Base-by-base conservation (phyloP, 2,329 filamentous ascomycete species). In the Davidsoniella neocaledoniae region DNA sequence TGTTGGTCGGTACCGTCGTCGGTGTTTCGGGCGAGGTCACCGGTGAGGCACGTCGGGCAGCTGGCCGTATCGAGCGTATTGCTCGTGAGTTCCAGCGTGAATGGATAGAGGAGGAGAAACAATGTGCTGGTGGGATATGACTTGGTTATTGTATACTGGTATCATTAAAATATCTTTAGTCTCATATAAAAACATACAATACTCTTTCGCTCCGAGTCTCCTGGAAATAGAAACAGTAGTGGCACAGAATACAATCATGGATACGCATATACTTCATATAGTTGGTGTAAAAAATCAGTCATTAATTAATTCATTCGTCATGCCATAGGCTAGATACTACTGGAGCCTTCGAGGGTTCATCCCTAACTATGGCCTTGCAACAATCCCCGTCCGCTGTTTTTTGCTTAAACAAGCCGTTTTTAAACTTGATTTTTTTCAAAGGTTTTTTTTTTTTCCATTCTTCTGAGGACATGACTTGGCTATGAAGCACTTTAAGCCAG, bases 401-500 rank as follows among this genome's bases (percentile, higher is more conserved):
- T 33, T 33, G 21, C 21, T 5, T 33, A 33, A 33, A 33, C 29
- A 33, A 33, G 29, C 12, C 29, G 12, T 12, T 44, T 44, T 43
- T 43, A 51, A 5, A 16, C 44, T 48, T 43, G n/a, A 46, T 50
- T 33, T 44, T 14, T 37, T 43, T n/a, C 12, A 29, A 12, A 14
- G 33, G 26, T 19, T 36, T 19, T 38, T 36, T 19, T 12, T 37
- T 10, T 39, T n/a, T 17, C 25, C n/a, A n/a, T 26, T 26, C 26
- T 37, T 23, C 37, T 5, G 33, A 44, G 5, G 10, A 53, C 33
- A 8, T 33, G 29, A 33, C 9, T 33, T 33, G 12, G 4, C 7
- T n/a, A 4, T 33, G 29, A 33, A 33, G 12, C n/a, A 47, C 57
- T 74, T 23, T 91, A 96, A 68, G 94, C 85, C 61, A 96, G 76